These are phyloP conservation scores for Penicillium dipodomyicola DNA, from an alignment of 495 filamentous ascomycete species.

Conservation along the genomic window DNA sequence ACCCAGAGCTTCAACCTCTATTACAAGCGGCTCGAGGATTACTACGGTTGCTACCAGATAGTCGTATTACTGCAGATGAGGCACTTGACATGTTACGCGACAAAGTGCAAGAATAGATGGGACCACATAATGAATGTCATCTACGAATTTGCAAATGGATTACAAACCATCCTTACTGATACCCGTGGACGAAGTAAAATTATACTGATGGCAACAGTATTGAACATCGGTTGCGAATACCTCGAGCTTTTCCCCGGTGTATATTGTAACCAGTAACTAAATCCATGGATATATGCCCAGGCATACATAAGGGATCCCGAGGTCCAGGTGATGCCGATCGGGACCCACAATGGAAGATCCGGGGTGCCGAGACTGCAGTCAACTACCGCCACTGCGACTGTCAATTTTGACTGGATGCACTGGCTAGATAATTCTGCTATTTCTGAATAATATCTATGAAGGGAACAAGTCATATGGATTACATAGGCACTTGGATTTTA, in stretches of 20 bases:
- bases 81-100: neutral
- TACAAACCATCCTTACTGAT: neutral
- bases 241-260: too few relatives aligned
- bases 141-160: neutral
- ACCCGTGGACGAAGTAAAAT: neutral
- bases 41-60: conserved; percentile 13
- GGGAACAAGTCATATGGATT: too few relatives aligned
- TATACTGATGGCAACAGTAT: neutral
- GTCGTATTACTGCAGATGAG: neutral
- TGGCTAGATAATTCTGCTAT: too few relatives aligned
- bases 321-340: neutral
- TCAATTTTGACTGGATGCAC: neutral
- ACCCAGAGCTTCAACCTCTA: conserved; percentile 13
- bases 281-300: too few relatives aligned
- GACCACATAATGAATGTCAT: neutral
- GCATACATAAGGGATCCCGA: neutral
- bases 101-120: neutral
- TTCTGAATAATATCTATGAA: too few relatives aligned
- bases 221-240: neutral
- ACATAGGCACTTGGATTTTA: too few relatives aligned
- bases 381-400: neutral
- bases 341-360: neutral
- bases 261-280: too few relatives aligned
- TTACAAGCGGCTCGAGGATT: conserved; percentile 13
- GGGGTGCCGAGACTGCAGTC: neutral